Conservation (phyloP, 2,329 filamentous ascomycete species). For the Alternaria metachromatica region DNA sequence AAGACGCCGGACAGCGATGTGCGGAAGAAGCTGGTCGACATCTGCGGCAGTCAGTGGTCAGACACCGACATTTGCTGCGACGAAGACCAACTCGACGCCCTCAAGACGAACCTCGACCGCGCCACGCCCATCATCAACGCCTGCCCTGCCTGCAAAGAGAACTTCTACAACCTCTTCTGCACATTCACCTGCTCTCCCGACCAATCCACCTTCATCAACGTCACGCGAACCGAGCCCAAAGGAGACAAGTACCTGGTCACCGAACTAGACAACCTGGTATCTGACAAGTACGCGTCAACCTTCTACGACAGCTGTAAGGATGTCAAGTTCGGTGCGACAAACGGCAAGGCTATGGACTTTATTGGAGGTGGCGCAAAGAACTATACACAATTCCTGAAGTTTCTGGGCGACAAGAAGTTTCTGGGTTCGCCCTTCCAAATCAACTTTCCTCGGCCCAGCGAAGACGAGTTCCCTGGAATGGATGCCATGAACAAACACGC, state of each 20-base stretch:
- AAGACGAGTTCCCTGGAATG: slow-evolving; percentile 73
- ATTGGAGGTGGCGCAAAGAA: slow-evolving; percentile 96
- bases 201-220: slow-evolving; percentile 93
- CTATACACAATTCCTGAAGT: slow-evolving; percentile 85
- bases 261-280: slow-evolving; percentile 88
- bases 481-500: slow-evolving; percentile 71
- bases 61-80: slow-evolving; percentile 85
- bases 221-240: slow-evolving; percentile 75
- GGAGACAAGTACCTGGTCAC: slow-evolving; percentile 73
- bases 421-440: slow-evolving; percentile 97
- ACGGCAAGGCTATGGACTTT: slow-evolving; percentile 91
- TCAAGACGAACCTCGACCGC: slow-evolving; percentile 84
- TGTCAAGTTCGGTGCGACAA: slow-evolving; percentile 95
- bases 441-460: slow-evolving; percentile 74
- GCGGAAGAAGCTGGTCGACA: slow-evolving; percentile 77
- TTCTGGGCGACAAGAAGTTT: slow-evolving; percentile 88
- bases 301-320: slow-evolving; percentile 99
- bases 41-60: slow-evolving; percentile 89
- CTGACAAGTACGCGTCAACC: slow-evolving; percentile 79
- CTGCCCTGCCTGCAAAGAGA: slow-evolving; percentile 95
- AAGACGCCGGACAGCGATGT: slow-evolving; percentile 73
- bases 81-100: slow-evolving; percentile 77
- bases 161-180: slow-evolving; percentile 98
- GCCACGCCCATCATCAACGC: slow-evolving; percentile 89
- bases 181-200: slow-evolving; percentile 98